These are phyloP conservation scores for Streptanthus diversifolius DNA, from an alignment of 345 rosid species.

Conservation along the genomic window DNA sequence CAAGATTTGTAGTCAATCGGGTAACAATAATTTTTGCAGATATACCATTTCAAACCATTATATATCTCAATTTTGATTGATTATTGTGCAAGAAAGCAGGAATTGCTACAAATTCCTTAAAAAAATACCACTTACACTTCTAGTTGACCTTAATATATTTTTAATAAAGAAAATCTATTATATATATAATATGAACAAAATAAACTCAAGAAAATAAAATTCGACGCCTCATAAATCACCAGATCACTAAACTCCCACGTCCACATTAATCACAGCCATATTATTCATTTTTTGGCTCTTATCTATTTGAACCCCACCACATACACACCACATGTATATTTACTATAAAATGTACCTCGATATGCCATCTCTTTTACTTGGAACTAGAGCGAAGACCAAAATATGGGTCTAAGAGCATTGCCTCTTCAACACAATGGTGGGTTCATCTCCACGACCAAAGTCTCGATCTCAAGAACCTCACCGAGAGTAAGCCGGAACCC, in stretches of 20 bases:
- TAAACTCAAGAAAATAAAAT: background rate
- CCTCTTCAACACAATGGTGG: constrained; percentile 30
- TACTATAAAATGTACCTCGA: background rate
- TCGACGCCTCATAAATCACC: constrained; percentile 21
- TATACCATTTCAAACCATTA: background rate
- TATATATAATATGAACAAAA: background rate
- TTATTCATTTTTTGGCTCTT: constrained; percentile 17
- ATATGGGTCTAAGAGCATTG: constrained; percentile 32
- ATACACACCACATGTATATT: constrained; percentile 1
- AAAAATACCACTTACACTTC: too few species aligned
- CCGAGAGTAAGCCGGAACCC: constrained; percentile 22
- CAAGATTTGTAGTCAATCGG: background rate
- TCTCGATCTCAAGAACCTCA: constrained; percentile 4
- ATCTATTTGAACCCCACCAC: constrained; percentile 5
- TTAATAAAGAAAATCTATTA: background rate
- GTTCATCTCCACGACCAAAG: constrained; percentile 17
- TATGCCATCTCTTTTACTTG: background rate
- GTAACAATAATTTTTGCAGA: background rate
- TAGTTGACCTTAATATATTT: too few species aligned
- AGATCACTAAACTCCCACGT: constrained; percentile 33
- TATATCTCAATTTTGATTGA: too few species aligned
- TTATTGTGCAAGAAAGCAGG: too few species aligned
- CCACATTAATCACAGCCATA: constrained; percentile 24
- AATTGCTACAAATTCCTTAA: too few species aligned
- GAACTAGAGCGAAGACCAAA: background rate